These are phyloP conservation scores for Euclidium syriacum DNA, from an alignment of 345 rosid species.

Conservation along the genomic window DNA sequence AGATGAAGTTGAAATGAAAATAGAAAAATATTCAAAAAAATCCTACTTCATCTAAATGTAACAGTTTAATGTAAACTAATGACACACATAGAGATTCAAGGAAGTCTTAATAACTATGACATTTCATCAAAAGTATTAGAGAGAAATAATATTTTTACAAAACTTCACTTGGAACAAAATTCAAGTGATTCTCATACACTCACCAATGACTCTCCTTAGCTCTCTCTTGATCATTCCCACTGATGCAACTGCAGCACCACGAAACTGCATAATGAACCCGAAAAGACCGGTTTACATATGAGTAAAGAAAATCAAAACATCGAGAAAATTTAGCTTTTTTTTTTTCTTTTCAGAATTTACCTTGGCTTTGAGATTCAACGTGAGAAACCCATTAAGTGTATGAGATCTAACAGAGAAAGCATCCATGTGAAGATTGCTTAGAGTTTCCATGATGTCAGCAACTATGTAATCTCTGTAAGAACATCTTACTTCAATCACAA, in stretches of 20 bases:
- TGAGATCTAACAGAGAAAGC: slow-evolving; percentile 60
- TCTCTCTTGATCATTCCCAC: slow-evolving; percentile 63
- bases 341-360: slow-evolving; percentile 26
- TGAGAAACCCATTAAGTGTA: slow-evolving; percentile 54
- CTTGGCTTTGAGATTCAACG: slow-evolving; percentile 61
- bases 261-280: slow-evolving; percentile 45
- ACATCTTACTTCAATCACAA: slow-evolving; percentile 63
- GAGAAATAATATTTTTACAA: neutral
- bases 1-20: no score
- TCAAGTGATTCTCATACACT: slow-evolving; percentile 6
- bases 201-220: slow-evolving; percentile 49
- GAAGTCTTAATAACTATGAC: neutral
- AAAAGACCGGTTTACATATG: neutral
- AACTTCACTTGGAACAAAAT: neutral
- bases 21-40: no score
- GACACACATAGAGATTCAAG: slow-evolving; percentile 1
- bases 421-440: slow-evolving; percentile 67
- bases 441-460: slow-evolving; percentile 76
- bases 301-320: neutral
- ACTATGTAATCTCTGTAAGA: slow-evolving; percentile 57
- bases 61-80: neutral
- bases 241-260: slow-evolving; percentile 56
- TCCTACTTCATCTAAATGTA: no score
- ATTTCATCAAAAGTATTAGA: neutral
- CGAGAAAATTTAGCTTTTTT: neutral